Conservation (phyloP, 192 early-diverging fungal genomes). For the Chytriomyces hyalinus region DNA sequence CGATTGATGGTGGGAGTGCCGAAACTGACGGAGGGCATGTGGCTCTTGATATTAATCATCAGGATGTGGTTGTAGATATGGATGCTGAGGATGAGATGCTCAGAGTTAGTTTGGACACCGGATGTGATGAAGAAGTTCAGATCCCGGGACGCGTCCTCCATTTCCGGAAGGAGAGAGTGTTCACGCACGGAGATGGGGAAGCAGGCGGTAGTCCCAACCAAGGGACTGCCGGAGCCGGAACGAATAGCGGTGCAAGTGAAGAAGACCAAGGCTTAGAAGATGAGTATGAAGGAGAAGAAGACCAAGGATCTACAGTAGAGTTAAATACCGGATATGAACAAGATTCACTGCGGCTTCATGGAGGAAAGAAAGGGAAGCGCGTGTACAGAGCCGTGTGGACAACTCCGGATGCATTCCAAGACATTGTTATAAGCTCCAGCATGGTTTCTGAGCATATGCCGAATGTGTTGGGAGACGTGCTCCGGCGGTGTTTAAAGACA, state of each 20-base stretch:
- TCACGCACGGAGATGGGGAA: background rate
- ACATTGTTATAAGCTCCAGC: constrained; percentile 48
- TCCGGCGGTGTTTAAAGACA: constrained; percentile 16
- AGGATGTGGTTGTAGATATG: background rate
- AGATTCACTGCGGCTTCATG: background rate
- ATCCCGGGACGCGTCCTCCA: constrained; percentile 51
- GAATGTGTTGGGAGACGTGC: constrained; percentile 40
- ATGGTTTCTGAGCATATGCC: constrained; percentile 59
- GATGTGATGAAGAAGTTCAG: constrained; percentile 26
- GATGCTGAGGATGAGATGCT: background rate
- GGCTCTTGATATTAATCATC: background rate
- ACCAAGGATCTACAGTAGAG: background rate
- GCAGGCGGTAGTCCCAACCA: background rate
- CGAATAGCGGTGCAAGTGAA: background rate
- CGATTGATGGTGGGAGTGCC: background rate
- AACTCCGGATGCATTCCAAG: constrained; percentile 36
- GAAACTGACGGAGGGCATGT: background rate
- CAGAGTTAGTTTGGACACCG: background rate
- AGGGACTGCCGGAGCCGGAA: background rate
- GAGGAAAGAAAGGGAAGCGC: constrained; percentile 8
- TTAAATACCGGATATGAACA: background rate
- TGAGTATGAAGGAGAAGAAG: background rate
- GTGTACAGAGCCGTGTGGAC: constrained; percentile 51
- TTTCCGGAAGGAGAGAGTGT: constrained; percentile 35
- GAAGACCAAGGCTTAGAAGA: background rate